Base-by-base conservation (phyloP, 164 flowering plant species). In the Magnolia kwangsiensis region DNA sequence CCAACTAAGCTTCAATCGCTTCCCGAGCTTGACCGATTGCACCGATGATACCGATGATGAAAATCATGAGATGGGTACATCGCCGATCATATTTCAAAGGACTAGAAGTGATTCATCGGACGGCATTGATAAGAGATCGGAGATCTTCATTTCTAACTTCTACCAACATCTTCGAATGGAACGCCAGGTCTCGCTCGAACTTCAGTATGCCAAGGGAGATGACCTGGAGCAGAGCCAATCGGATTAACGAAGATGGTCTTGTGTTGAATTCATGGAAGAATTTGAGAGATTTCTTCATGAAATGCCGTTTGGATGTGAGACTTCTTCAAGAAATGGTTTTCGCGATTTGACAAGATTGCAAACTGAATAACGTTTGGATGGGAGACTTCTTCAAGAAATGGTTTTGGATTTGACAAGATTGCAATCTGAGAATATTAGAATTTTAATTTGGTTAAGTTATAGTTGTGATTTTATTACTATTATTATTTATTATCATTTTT, bases 51-150 rank as follows among this genome's bases (percentile, higher is more conserved):
- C 27, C 14, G 14, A 51, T 19, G 9, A 13, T 10, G 45, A 18
- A 0, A 77, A 63, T n/a, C 8, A 63, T 27, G 71, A 69, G 18
- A 58, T 13, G 37, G 27, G 18, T 21, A 4, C 13, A 13, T 65
- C 68, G 11, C 68, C 68, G 14, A 23, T 65, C 24, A 20, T 8
- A 3, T 75, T 88, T 31, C 82, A 74, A 20, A 81, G 90, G 73
- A 78, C 85, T 2, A 77, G 7, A 18, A 87, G 91, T 58, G 75
- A 13, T 58, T 67, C 73, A 31, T 73, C 81, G 4, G 90, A 83
- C 49, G 93, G 87, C 80, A 31, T 90, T n/a, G 87, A 90, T 81
- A 71, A n/a, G 61, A 86, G 79, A 71, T 89, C 90, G 0, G 93
- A 90, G 67, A 74, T 78, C 72, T 90, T 88, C 51, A 90, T 90